Percentiles rank a stretch among this genome's conserved stretches.
These are phyloP conservation scores for Inga oerstediana DNA, from an alignment of 306 rosid species.

Conservation along the genomic window DNA sequence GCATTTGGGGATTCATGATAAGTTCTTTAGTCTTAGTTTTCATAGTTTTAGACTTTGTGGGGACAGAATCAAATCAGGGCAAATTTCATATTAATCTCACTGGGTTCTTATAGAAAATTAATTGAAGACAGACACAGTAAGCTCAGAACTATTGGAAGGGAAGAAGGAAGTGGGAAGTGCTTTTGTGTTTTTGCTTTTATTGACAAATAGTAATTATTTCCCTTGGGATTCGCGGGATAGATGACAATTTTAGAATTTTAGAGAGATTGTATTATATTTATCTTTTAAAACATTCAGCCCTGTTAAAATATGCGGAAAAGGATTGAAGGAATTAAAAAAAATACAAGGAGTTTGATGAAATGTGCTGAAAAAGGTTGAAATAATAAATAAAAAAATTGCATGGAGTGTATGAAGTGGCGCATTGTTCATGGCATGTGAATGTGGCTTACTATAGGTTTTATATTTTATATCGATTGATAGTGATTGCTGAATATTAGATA, in stretches of 20 bases:
- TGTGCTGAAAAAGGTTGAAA: neutral
- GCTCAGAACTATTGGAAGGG: constrained; percentile 9
- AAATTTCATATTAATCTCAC: neutral
- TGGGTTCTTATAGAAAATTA: constrained; percentile 1
- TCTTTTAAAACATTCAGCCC: neutral
- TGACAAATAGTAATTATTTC: neutral
- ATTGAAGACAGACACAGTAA: neutral
- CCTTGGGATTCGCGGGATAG: neutral
- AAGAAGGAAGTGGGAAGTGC: constrained; percentile 6
- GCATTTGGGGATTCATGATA: constrained; percentile 4
- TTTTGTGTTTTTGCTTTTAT: constrained; percentile 6
- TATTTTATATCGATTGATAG: neutral
- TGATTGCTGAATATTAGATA: constrained; percentile 7
- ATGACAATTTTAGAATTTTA: neutral
- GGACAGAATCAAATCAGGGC: constrained; percentile 10
- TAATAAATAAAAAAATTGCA: neutral
- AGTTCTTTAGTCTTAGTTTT: neutral
- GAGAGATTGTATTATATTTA: neutral
- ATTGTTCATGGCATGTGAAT: neutral
- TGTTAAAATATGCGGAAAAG: neutral
- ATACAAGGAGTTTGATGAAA: neutral
- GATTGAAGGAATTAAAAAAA: neutral
- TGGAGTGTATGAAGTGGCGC: neutral
- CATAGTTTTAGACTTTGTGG: constrained; percentile 2
- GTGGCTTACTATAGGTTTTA: neutral